phyloP scores from a whole-genome alignment of 208 protist genomes.

The Leptomonas pyrrhocoris region DNA sequence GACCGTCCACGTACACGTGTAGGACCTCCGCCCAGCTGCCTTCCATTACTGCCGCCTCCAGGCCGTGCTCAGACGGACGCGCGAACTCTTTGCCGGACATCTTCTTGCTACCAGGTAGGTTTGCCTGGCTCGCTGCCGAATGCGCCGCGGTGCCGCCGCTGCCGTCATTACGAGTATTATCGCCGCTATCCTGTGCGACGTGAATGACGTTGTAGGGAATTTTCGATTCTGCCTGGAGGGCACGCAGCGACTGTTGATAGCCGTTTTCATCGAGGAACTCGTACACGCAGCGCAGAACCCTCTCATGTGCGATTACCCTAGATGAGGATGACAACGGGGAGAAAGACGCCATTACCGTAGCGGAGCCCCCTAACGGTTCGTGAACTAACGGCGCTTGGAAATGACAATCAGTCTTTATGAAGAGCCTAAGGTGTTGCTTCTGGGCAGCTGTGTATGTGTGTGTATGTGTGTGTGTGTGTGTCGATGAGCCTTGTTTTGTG shows the following conservation, averaged over 20 bases:
- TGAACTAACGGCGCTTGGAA: no score
- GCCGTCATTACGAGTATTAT: neutral
- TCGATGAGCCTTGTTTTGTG: no score
- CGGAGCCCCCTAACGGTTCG: neutral
- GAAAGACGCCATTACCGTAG: neutral
- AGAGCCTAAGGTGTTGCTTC: neutral
- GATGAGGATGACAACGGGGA: slow-evolving; percentile 17
- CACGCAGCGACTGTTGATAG: slow-evolving; percentile 64
- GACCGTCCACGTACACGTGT: slow-evolving; percentile 57
- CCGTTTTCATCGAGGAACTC: slow-evolving; percentile 69
- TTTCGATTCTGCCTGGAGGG: slow-evolving; percentile 78
- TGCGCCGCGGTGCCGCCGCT: neutral
- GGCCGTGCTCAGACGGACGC: slow-evolving; percentile 25
- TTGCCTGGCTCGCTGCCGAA: neutral
- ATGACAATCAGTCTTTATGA: no score
- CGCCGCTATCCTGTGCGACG: slow-evolving; percentile 19
- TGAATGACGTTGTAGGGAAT: slow-evolving; percentile 83
- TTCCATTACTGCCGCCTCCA: slow-evolving; percentile 64
- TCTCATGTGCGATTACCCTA: slow-evolving; percentile 56
- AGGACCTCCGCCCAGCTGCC: slow-evolving; percentile 81
- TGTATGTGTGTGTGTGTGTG: no score
- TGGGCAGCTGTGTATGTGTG: no score
- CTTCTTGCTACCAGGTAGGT: neutral
- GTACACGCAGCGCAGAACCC: slow-evolving; percentile 71
- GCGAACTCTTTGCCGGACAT: slow-evolving; percentile 3